Evolutionary conservation across 495 filamentous ascomycete genomes (phyloP).

Genomic region (Lophium mytilinum): DNA sequence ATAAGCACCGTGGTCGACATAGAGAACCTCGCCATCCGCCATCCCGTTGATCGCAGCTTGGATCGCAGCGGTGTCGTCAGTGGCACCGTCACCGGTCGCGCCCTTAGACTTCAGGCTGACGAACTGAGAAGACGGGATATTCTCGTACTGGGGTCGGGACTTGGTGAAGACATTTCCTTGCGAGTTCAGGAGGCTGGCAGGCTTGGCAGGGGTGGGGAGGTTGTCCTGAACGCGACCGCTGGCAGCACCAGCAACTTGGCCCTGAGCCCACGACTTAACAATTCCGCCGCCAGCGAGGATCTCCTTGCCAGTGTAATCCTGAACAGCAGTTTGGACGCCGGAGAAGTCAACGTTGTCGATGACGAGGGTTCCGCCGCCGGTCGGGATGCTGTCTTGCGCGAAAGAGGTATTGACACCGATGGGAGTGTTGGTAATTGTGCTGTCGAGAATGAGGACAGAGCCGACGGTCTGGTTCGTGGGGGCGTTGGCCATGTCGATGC

Average conservation of each 20-base stretch:
- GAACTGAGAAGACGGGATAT: constrained; percentile 44
- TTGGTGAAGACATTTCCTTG: constrained; percentile 53
- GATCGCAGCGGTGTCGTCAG: constrained; percentile 56
- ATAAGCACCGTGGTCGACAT: constrained; percentile 39
- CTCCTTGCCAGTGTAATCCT: constrained; percentile 41
- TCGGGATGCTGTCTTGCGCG: constrained; percentile 29
- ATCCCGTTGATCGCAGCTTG: constrained; percentile 40
- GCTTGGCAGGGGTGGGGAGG: constrained; percentile 34
- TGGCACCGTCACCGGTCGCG: constrained; percentile 60
- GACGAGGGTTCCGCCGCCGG: constrained; percentile 46
- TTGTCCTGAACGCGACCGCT: constrained; percentile 37
- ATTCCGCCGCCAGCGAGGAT: constrained; percentile 51
- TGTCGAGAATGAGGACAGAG: constrained; percentile 35
- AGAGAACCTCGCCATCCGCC: constrained; percentile 39
- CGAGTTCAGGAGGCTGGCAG: constrained; percentile 31
- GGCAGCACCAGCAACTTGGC: constrained; percentile 40
- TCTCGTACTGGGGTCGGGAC: constrained; percentile 60
- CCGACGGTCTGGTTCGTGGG: constrained; percentile 41
- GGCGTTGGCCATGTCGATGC: constrained; percentile 53
- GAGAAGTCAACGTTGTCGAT: constrained; percentile 62
- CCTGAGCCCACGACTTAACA: constrained; percentile 46
- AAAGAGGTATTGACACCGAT: constrained; percentile 33
- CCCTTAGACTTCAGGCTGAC: constrained; percentile 49
- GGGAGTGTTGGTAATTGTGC: constrained; percentile 29
- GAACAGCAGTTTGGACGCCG: constrained; percentile 53